Conservation (phyloP, 257 asterid species). For the Gentiana dahurica region DNA sequence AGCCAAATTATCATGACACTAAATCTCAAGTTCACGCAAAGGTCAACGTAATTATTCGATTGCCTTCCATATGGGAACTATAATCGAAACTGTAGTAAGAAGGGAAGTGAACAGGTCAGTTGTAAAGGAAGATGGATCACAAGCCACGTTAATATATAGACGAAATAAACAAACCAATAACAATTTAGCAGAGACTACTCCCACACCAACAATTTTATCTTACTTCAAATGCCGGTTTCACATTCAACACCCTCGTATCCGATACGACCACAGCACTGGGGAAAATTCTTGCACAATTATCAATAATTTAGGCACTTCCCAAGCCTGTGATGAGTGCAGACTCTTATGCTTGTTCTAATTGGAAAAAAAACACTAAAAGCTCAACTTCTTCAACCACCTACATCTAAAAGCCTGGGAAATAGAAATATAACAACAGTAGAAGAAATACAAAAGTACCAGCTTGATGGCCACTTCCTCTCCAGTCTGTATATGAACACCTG, state of each 20-base stretch:
- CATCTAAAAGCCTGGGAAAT: too few species aligned
- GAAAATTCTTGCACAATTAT: too few species aligned
- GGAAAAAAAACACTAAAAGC: not conserved
- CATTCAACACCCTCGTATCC: too few species aligned
- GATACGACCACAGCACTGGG: too few species aligned
- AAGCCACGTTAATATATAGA: not conserved
- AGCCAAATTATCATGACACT: not conserved
- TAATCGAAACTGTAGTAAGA: not conserved
- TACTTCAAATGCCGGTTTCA: too few species aligned
- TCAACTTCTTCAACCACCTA: too few species aligned
- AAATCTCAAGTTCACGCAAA: not conserved
- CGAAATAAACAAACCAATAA: too few species aligned
- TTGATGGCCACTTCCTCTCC: conserved; percentile 96
- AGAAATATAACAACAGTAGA: not conserved
- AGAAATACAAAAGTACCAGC: conserved; percentile 42
- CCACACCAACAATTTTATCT: too few species aligned
- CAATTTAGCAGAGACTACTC: too few species aligned
- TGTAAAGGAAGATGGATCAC: not conserved
- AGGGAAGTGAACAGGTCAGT: not conserved
- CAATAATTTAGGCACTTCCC: not conserved
- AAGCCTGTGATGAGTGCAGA: not conserved
- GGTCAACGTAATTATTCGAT: not conserved
- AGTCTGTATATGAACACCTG: conserved; percentile 78
- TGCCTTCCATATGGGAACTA: not conserved
- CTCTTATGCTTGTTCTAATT: too few species aligned